Percentiles rank a stretch among this genome's conserved stretches.
Conservation (phyloP, 1,139 yeast genomes). For the Keqinozyma sinolaborantium region DNA sequence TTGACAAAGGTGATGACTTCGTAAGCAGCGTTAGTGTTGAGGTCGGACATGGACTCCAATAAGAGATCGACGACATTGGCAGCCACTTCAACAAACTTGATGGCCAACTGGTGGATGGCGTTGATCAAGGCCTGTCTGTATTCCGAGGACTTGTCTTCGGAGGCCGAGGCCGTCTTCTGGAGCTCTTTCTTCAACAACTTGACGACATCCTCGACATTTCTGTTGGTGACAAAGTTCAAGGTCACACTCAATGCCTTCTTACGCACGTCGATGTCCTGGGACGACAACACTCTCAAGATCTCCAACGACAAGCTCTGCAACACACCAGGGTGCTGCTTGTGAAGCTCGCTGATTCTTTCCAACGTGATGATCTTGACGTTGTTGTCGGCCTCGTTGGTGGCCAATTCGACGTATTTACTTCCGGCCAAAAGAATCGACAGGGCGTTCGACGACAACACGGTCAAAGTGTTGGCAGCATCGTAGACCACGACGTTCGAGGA, state of each 20-base stretch:
- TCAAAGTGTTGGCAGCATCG: constrained; percentile 88
- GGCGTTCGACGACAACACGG: constrained; percentile 68
- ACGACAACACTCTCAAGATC: constrained; percentile 75
- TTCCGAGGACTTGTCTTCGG: constrained; percentile 76
- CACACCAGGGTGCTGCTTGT: constrained; percentile 74
- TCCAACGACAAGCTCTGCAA: constrained; percentile 85
- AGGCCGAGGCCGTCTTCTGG: constrained; percentile 62
- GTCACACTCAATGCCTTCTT: constrained; percentile 82
- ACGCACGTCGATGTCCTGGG: constrained; percentile 91
- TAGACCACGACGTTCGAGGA: constrained; percentile 76
- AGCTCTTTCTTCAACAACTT: constrained; percentile 89
- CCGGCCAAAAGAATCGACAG: constrained; percentile 73
- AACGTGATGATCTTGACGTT: constrained; percentile 90
- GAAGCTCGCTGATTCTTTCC: constrained; percentile 78
- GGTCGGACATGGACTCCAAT: constrained; percentile 80
- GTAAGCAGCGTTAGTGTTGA: constrained; percentile 81
- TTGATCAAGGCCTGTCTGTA: constrained; percentile 87
- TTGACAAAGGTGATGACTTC: constrained; percentile 88
- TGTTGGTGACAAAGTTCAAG: constrained; percentile 71
- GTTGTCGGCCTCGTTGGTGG: constrained; percentile 88
- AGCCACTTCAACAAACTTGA: constrained; percentile 86
- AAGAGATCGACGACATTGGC: constrained; percentile 85
- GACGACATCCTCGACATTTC: constrained; percentile 93
- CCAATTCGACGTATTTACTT: constrained; percentile 79
- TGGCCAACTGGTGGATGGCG: constrained; percentile 87